A percentile compares a stretch with the other conserved stretches of the same genome.
Evolutionary conservation across 2,329 filamentous ascomycete species (phyloP).

Genomic region (Thielaviopsis ethacetica): DNA sequence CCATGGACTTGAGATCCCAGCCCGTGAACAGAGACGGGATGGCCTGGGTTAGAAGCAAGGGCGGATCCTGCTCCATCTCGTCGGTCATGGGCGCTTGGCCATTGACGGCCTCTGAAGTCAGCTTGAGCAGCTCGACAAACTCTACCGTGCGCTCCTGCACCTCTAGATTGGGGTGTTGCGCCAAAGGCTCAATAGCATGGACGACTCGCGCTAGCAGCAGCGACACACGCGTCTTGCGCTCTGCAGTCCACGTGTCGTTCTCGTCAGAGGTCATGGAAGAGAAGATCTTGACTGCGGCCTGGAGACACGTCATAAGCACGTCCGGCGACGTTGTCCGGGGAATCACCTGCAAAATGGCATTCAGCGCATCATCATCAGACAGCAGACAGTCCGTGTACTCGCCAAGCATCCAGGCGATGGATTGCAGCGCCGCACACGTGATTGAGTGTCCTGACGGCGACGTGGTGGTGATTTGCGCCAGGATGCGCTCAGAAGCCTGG

Average conservation of each 20-base stretch:
- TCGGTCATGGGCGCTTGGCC: constrained; percentile 44
- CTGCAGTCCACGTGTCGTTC: constrained; percentile 49
- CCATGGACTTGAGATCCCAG: constrained; percentile 83
- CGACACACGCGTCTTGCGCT: constrained; percentile 56
- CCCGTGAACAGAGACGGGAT: constrained; percentile 78
- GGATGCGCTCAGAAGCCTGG: constrained; percentile 63
- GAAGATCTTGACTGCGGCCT: constrained; percentile 77
- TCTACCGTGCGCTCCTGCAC: constrained; percentile 91
- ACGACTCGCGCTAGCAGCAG: constrained; percentile 70
- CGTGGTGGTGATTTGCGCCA: constrained; percentile 39
- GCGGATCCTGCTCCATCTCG: constrained; percentile 45
- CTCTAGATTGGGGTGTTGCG: constrained; percentile 71
- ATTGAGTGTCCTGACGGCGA: constrained; percentile 38
- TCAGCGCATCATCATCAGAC: constrained; percentile 55
- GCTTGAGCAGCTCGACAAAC: constrained; percentile 73
- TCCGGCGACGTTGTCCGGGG: constrained; percentile 38
- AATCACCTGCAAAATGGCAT: constrained; percentile 53
- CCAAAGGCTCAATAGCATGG: constrained; percentile 63
- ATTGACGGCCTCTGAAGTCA: constrained; percentile 67
- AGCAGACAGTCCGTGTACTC: constrained; percentile 66
- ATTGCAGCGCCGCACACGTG: constrained; percentile 51
- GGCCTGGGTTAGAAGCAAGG: constrained; percentile 74
- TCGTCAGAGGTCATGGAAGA: constrained; percentile 52
- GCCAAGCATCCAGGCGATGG: constrained; percentile 71
- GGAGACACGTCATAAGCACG: constrained; percentile 63